Conservation (phyloP, 2,329 filamentous ascomycete genomes). For the Ascochyta fabae region DNA sequence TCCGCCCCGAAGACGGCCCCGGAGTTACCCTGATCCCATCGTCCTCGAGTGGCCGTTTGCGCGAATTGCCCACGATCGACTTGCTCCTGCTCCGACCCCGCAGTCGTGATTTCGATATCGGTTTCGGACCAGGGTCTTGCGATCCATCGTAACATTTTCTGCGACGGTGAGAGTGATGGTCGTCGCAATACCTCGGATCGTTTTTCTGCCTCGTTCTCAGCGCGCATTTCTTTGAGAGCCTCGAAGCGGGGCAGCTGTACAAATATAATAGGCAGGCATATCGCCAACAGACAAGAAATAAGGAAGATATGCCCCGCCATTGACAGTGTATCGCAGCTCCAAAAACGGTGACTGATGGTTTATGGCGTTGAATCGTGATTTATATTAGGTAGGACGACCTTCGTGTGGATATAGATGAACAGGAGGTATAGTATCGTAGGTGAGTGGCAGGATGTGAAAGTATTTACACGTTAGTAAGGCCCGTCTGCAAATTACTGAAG, state of each 20-base stretch:
- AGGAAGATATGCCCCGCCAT: slow-evolving; percentile 22
- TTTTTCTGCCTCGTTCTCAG: slow-evolving; percentile 18
- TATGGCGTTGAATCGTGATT: background rate
- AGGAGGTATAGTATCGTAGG: background rate
- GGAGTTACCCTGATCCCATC: background rate
- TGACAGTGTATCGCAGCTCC: background rate
- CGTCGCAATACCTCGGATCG: slow-evolving; percentile 22
- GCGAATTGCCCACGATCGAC: background rate
- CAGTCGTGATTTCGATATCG: background rate
- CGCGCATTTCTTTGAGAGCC: slow-evolving; percentile 8
- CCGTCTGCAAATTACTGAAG: background rate
- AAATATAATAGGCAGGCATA: slow-evolving; percentile 32
- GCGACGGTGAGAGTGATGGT: slow-evolving; percentile 6
- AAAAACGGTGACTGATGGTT: background rate
- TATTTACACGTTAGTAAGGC: background rate
- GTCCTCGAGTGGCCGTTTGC: background rate
- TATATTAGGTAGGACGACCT: background rate
- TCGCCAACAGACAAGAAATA: slow-evolving; percentile 26
- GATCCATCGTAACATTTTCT: slow-evolving; percentile 11
- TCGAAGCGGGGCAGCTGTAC: slow-evolving; percentile 29
- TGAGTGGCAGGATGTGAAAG: background rate
- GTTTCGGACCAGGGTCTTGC: slow-evolving; percentile 7
- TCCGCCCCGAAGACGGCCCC: slow-evolving; percentile 3
- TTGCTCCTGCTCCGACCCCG: slow-evolving; percentile 3
- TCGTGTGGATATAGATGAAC: background rate